These are phyloP conservation scores for Phytophthora kernoviae DNA, from an alignment of 352 stramenopile species.

Conservation along the genomic window DNA sequence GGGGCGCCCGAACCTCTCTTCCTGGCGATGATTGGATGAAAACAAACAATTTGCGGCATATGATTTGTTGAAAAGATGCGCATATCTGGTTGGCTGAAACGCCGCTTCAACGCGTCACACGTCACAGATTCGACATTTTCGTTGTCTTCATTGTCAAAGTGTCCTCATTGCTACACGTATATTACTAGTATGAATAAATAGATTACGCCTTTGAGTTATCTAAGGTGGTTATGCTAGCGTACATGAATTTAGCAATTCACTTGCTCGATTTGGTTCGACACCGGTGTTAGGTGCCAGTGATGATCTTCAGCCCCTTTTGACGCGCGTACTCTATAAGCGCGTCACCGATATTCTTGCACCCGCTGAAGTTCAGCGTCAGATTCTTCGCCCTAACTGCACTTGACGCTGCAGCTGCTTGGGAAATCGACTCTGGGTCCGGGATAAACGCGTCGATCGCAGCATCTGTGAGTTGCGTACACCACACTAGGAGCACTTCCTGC, in stretches of 20 bases:
- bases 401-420: slow-evolving; percentile 3
- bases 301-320: slow-evolving; percentile 37
- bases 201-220: slow-evolving; percentile 24
- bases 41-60: background rate
- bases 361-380: slow-evolving; percentile 62
- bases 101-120: slow-evolving; percentile 4
- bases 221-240: slow-evolving; percentile 17
- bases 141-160: background rate
- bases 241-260: background rate
- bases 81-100: background rate
- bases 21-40: too few relatives aligned
- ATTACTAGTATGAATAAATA: slow-evolving; percentile 23
- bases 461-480: slow-evolving; percentile 86
- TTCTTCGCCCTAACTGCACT: slow-evolving; percentile 9
- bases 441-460: slow-evolving; percentile 65
- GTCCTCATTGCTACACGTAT: too few relatives aligned
- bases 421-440: slow-evolving; percentile 13
- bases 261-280: background rate
- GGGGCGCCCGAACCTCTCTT: background rate
- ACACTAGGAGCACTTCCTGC: slow-evolving; percentile 72
- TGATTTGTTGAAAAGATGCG: background rate
- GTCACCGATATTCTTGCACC: slow-evolving; percentile 67
- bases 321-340: slow-evolving; percentile 41
- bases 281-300: slow-evolving; percentile 27
- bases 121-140: slow-evolving; percentile 10